Percentiles rank a stretch among this genome's conserved stretches.
Evolutionary conservation across 345 rosid species (phyloP).

Genomic region (Kandelia obovata): DNA sequence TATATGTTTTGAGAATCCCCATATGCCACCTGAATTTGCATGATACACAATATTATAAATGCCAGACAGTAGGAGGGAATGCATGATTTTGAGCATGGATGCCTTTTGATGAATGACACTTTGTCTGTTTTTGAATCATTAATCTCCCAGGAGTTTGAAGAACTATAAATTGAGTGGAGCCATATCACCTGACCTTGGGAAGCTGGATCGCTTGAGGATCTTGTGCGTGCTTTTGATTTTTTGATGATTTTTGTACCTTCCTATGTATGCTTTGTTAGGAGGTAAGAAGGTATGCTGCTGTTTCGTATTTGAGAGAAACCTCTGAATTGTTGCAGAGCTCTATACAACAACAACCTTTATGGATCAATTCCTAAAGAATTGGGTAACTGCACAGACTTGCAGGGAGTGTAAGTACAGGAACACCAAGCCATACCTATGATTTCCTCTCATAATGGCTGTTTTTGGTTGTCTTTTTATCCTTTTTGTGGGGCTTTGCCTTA

Average conservation of each 20-base stretch:
- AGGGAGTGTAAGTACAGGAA: constrained; percentile 54
- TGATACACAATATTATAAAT: too few relatives aligned
- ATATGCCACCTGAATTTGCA: too few relatives aligned
- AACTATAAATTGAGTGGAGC: constrained; percentile 78
- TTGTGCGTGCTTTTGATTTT: constrained; percentile 50
- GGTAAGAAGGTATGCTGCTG: constrained; percentile 1
- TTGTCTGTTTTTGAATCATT: constrained; percentile 6
- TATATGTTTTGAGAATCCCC: too few relatives aligned
- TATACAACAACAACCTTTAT: constrained; percentile 74
- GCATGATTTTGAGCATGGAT: background rate
- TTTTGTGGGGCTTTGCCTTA: too few relatives aligned
- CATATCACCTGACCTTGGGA: constrained; percentile 78
- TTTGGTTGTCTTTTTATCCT: background rate
- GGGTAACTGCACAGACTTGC: constrained; percentile 83
- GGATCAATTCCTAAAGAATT: constrained; percentile 79
- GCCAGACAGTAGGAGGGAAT: background rate
- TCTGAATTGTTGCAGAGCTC: constrained; percentile 49
- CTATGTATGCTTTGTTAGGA: constrained; percentile 9
- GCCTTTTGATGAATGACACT: background rate
- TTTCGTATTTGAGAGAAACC: constrained; percentile 24
- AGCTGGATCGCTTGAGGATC: constrained; percentile 61
- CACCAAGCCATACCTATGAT: background rate
- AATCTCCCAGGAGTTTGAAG: constrained; percentile 62
- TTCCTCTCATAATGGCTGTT: background rate
- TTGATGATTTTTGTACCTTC: constrained; percentile 9